Conservation (phyloP, 148 eudicot genomes). For the Persicaria maculosa region DNA sequence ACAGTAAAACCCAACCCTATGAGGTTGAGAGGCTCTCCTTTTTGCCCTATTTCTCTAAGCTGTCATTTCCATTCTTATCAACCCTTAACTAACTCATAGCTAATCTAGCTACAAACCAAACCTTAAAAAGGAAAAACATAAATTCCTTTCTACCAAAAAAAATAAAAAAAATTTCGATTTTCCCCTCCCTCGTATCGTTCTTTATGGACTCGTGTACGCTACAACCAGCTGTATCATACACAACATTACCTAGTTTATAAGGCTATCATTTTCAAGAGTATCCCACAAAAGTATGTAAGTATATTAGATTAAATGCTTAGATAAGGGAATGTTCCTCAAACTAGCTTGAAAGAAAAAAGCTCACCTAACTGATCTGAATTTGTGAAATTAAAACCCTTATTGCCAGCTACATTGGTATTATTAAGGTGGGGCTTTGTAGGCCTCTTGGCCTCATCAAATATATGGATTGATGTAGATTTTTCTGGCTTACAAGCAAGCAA, state of each 20-base stretch:
- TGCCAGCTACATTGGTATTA: slow-evolving; percentile 5
- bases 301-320: slow-evolving; percentile 6
- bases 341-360: not conserved
- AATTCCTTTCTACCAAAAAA: not conserved
- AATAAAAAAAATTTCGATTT: too few relatives aligned
- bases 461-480: not conserved
- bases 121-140: not conserved
- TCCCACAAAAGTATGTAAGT: not conserved
- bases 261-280: not conserved
- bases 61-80: slow-evolving; percentile 1
- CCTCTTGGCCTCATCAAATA: not conserved
- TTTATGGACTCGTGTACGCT: not conserved
- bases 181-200: too few relatives aligned
- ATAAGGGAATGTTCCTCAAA: slow-evolving; percentile 11
- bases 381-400: not conserved
- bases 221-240: slow-evolving; percentile 10
- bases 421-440: not conserved
- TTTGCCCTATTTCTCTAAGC: not conserved
- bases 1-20: slow-evolving; percentile 4
- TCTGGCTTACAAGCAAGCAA: not conserved
- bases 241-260: not conserved
- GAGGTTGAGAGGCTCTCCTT: not conserved
- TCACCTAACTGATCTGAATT: slow-evolving; percentile 12
- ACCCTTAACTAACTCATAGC: slow-evolving; percentile 3
- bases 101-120: not conserved